phyloP scores from a whole-genome alignment of 1,284 basidiomycete genomes.

The Inonotus hispidus region DNA sequence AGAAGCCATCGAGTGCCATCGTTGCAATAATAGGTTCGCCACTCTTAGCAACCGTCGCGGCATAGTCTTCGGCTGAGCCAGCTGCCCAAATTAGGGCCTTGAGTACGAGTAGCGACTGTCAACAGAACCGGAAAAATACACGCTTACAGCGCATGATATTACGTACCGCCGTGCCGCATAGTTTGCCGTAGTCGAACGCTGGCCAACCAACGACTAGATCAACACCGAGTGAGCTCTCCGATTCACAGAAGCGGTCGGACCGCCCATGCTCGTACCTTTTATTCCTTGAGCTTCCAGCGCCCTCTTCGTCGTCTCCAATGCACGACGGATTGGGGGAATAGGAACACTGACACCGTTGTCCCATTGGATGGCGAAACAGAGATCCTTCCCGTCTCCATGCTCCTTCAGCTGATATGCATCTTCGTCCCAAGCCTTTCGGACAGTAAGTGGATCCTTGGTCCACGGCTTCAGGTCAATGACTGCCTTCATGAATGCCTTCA shows the following conservation, averaged over 20 bases:
- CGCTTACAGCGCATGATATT: not conserved
- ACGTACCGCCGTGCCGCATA: slow-evolving; percentile 33
- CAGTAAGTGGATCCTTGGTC: slow-evolving; percentile 58
- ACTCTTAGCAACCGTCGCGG: slow-evolving; percentile 31
- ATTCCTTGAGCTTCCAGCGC: slow-evolving; percentile 66
- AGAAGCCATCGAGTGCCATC: slow-evolving; percentile 36
- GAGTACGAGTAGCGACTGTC: not conserved
- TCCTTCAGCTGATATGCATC: slow-evolving; percentile 52
- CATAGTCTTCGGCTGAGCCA: slow-evolving; percentile 41
- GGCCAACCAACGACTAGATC: slow-evolving; percentile 34
- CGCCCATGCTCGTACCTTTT: slow-evolving; percentile 35
- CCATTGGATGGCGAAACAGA: slow-evolving; percentile 62
- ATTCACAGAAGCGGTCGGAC: not conserved
- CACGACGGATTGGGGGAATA: slow-evolving; percentile 65
- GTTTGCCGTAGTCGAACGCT: slow-evolving; percentile 38
- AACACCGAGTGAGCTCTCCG: not conserved
- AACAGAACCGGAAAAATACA: not conserved
- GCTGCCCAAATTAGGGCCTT: slow-evolving; percentile 39
- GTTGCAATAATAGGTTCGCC: slow-evolving; percentile 48
- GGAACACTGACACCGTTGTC: slow-evolving; percentile 60
- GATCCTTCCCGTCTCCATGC: slow-evolving; percentile 48
- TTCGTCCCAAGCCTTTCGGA: slow-evolving; percentile 62
- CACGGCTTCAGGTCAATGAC: slow-evolving; percentile 59
- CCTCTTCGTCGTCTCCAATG: slow-evolving; percentile 49
- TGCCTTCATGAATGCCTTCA: slow-evolving; percentile 60